A percentile compares a stretch with the other conserved stretches of the same genome.
These are phyloP conservation scores for Skeletonema grethae DNA, from an alignment of 108 stramenopile genomes.

Conservation along the genomic window DNA sequence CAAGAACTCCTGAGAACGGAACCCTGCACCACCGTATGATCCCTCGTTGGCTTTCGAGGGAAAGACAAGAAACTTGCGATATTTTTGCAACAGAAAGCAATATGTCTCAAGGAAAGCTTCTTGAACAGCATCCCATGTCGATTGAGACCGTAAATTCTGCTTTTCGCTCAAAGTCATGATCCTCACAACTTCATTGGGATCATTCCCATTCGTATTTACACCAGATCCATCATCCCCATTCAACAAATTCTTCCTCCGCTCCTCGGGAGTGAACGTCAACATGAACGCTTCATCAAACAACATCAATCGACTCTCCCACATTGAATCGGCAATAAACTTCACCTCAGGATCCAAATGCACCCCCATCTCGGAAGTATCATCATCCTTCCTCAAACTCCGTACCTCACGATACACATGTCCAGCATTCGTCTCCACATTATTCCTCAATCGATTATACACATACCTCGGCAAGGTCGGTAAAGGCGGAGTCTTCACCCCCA, in stretches of 20 bases:
- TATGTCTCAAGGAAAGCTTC: constrained; percentile 90
- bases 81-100: constrained; percentile 80
- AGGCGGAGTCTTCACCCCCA: constrained; percentile 59
- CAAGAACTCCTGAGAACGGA: constrained; percentile 61
- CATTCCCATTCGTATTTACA: constrained; percentile 49
- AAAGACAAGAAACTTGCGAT: constrained; percentile 69
- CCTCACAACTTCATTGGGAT: constrained; percentile 45
- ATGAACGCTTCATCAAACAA: constrained; percentile 82
- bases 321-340: constrained; percentile 35
- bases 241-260: constrained; percentile 44
- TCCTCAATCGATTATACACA: constrained; percentile 70
- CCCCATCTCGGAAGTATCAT: constrained; percentile 33
- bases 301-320: constrained; percentile 74
- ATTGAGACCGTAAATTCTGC: constrained; percentile 57
- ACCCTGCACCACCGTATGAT: constrained; percentile 34
- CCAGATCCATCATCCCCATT: constrained; percentile 35
- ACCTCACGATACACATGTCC: constrained; percentile 83
- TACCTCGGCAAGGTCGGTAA: constrained; percentile 71
- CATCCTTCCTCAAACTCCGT: constrained; percentile 57
- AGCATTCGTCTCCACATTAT: constrained; percentile 60
- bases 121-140: constrained; percentile 88
- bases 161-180: constrained; percentile 57
- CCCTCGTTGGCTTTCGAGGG: constrained; percentile 30
- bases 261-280: constrained; percentile 68
- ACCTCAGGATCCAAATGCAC: constrained; percentile 22